Evolutionary conservation across 305 asterid genomes (phyloP), one percentile per base, ranked within the genome.

Genomic region (Andrographis paniculata): DNA sequence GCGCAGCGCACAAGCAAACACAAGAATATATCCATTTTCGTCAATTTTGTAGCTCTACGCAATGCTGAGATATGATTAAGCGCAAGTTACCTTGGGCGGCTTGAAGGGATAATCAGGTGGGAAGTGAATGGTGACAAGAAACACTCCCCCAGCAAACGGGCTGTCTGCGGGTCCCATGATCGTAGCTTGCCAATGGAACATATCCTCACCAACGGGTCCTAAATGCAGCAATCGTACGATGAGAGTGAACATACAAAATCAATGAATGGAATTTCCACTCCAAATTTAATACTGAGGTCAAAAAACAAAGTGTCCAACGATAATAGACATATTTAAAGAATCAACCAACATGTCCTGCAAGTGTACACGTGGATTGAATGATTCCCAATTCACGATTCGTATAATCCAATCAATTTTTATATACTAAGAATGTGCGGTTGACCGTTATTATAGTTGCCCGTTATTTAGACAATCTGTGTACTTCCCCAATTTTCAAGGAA

Each of bases 151-250:
- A 31, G 87, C 20, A 40, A 74, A 82, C 0, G 94, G 94, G 70
- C 94, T 79, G 17, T 82, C 91, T 0, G 82, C 40, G 14, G 94
- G 94, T 23, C 94, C 94, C 94, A 82, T 79, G 39, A 82, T 82
- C 28, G 94, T 82, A 35, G 94, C 94, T 61, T 82, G 89, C 94
- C 93, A 82, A 30, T 79, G 86, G 70, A 82, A 82, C 77, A 82
- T 79, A 57, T 82, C 94, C 47, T 70, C 78, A 12, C 87, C 94
- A 43, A 79, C 91, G n/a, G 94, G 94, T 14, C 94, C 94, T 82
- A 59, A 42, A 61, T 33, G 12, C 14, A 19, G 21, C 45, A 42
- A 28, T 4, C 1, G 50, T 3, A 16, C 10, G 8, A 14, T 9
- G 15, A 37, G 47, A 10, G 21, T 14, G 14, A 22, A 41, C 21